Percentiles rank a stretch among this genome's conserved stretches.
Conservation (phyloP, 768 basidiomycete species). For the Royoungia palumana region DNA sequence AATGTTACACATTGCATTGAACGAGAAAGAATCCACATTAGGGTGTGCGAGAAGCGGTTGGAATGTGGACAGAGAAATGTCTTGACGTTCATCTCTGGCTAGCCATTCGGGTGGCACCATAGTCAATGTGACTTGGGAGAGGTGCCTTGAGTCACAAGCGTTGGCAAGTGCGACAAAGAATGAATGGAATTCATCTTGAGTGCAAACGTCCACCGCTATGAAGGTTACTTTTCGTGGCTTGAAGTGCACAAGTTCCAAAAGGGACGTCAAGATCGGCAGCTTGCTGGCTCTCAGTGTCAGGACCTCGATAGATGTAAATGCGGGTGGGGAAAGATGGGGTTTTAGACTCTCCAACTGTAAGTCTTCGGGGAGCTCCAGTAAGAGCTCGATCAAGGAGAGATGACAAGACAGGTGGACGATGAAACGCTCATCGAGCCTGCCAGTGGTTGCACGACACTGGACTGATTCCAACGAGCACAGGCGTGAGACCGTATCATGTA, state of each 20-base stretch:
- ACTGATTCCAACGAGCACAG: constrained; percentile 16
- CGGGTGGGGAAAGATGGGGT: constrained; percentile 11
- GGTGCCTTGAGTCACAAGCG: constrained; percentile 10
- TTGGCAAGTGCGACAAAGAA: constrained; percentile 19
- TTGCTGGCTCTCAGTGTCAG: constrained; percentile 6
- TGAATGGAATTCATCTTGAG: constrained; percentile 16
- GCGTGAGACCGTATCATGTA: constrained; percentile 7
- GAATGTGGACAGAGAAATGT: constrained; percentile 15
- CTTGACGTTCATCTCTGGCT: neutral
- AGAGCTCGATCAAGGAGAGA: constrained; percentile 12
- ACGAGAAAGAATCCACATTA: constrained; percentile 10
- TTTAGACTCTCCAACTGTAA: constrained; percentile 16
- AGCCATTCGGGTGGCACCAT: neutral
- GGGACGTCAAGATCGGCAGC: constrained; percentile 19
- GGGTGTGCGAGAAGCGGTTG: constrained; percentile 10
- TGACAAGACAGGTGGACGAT: constrained; percentile 19
- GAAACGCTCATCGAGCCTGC: constrained; percentile 15
- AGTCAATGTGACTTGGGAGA: constrained; percentile 9
- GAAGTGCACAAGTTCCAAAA: constrained; percentile 19
- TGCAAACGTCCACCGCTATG: neutral
- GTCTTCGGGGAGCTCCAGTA: constrained; percentile 13
- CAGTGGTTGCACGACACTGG: constrained; percentile 6
- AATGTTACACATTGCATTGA: constrained; percentile 5
- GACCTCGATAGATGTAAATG: constrained; percentile 13
- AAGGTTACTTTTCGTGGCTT: constrained; percentile 15